Evolutionary conservation across 2,329 filamentous ascomycete genomes (phyloP), one percentile per base, ranked within the genome.

Genomic region (Colletotrichum gigasporum): DNA sequence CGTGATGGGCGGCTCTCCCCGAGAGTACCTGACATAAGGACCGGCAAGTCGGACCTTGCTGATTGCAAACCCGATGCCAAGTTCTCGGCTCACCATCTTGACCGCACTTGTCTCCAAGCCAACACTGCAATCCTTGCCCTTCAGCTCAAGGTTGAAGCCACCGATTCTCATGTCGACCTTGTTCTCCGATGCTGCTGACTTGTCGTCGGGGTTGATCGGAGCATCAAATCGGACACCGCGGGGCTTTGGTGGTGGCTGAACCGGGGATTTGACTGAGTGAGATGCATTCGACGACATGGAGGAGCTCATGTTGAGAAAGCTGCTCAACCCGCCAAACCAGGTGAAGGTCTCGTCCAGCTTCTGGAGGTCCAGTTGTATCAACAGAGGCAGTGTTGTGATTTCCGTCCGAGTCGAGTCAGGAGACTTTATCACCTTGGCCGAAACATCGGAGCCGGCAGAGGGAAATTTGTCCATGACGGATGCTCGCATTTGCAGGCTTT

Each of bases 321-420:
- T 93, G 75, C 94, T 97, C 42, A 99, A 81, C 0, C 96, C 96
- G 34, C 96, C 96, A 76, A 97, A 94, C 84, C 92, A 93, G 59
- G 88, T 88, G 64, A 98, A 89, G 0, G 92, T 92, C 71, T 97
- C 94, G 70, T 98, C 96, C 20, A 98, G 79, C 58, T 87, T 87
- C 67, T 91, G 90, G 14, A 97, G 80, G 72, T 98, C 92, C 39
- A 98, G 78, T 60, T 89, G 86, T 9, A 97, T 75, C 63, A 90
- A 87, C 2, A 97, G 76, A 5, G 94, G 93, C 9, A 96, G 82
- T 0, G 94, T 96, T 54, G 88, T 87, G 12, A 97, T 74, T 30
- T 91, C 88, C 14, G 91, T 84, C 60, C 80, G 80, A 12, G 78
- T 83, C 5, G 75, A 76, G 2, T 80, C 78, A 1, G 76, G 66